phyloP scores from a whole-genome alignment of 2,329 filamentous ascomycete species.

The Colletotrichum euphorbiae region DNA sequence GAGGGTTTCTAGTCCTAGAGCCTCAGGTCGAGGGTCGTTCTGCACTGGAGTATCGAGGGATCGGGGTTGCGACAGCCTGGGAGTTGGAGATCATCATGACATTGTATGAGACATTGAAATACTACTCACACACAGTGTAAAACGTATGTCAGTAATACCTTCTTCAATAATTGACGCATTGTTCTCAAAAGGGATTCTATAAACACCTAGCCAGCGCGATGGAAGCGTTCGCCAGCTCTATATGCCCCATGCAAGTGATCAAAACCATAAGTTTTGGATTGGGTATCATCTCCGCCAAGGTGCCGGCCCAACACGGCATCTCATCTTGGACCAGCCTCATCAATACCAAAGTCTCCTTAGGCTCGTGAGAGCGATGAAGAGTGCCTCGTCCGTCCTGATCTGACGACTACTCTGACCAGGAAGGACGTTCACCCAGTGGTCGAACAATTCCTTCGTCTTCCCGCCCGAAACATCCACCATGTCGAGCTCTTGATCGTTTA shows the following conservation, averaged over 20 bases:
- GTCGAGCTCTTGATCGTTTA: constrained; percentile 66
- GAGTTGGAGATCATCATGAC: no score
- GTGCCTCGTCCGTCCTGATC: constrained; percentile 85
- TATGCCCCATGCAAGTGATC: not conserved
- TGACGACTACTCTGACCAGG: constrained; percentile 84
- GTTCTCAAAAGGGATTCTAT: no score
- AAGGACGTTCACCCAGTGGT: constrained; percentile 85
- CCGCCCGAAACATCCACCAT: constrained; percentile 71
- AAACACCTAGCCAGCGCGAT: no score
- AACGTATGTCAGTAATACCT: no score
- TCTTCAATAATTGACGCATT: no score
- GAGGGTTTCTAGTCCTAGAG: no score
- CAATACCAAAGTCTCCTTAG: constrained; percentile 69
- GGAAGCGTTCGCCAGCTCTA: no score
- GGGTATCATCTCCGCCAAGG: constrained; percentile 36
- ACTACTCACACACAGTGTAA: no score
- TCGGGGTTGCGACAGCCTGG: no score
- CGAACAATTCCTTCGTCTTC: constrained; percentile 77
- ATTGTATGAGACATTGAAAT: no score
- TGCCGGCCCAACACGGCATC: constrained; percentile 13
- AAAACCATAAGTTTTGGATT: constrained; percentile 20
- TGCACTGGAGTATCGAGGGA: no score
- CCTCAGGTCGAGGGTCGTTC: no score
- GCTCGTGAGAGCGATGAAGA: constrained; percentile 80
- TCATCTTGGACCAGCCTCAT: constrained; percentile 17